Percentiles rank a stretch among this genome's conserved stretches.
These are phyloP conservation scores for Penicillium paradoxum DNA, from an alignment of 495 filamentous ascomycete genomes.

Conservation along the genomic window DNA sequence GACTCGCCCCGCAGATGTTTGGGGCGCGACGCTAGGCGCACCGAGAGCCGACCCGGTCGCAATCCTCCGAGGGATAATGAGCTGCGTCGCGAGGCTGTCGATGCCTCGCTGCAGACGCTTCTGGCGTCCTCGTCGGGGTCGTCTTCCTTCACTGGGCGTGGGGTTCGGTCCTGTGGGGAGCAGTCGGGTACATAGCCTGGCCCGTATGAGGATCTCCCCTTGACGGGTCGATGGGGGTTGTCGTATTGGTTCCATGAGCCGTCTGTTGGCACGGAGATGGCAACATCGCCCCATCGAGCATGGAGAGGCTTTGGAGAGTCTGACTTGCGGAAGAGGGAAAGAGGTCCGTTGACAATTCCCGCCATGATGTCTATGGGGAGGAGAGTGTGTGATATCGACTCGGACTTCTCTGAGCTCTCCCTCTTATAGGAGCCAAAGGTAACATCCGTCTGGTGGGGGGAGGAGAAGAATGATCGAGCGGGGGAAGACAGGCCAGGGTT, in stretches of 20 bases:
- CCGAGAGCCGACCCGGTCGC: conserved; percentile 30
- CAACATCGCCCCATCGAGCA: conserved; percentile 38
- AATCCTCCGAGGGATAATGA: conserved; percentile 25
- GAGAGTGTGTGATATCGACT: background rate
- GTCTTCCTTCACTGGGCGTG: background rate
- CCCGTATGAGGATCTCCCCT: conserved; percentile 20
- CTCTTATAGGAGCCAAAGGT: background rate
- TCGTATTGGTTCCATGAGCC: conserved; percentile 40
- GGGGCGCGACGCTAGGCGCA: conserved; percentile 28
- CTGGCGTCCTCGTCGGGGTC: conserved; percentile 10
- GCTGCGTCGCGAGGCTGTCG: conserved; percentile 16
- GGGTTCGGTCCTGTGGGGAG: conserved; percentile 10
- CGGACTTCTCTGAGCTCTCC: background rate
- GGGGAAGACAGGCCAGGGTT: background rate
- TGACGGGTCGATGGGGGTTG: conserved; percentile 26
- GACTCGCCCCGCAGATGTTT: conserved; percentile 12
- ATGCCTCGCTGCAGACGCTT: conserved; percentile 3
- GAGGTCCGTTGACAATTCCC: conserved; percentile 26
- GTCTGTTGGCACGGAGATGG: conserved; percentile 36
- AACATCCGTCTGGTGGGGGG: conserved; percentile 10
- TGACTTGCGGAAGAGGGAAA: conserved; percentile 32
- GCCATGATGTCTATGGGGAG: conserved; percentile 20
- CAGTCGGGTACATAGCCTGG: conserved; percentile 26
- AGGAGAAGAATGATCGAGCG: background rate
- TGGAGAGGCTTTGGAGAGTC: conserved; percentile 30